Conservation (phyloP, 1,284 basidiomycete species). For the Puccinia triticina region DNA sequence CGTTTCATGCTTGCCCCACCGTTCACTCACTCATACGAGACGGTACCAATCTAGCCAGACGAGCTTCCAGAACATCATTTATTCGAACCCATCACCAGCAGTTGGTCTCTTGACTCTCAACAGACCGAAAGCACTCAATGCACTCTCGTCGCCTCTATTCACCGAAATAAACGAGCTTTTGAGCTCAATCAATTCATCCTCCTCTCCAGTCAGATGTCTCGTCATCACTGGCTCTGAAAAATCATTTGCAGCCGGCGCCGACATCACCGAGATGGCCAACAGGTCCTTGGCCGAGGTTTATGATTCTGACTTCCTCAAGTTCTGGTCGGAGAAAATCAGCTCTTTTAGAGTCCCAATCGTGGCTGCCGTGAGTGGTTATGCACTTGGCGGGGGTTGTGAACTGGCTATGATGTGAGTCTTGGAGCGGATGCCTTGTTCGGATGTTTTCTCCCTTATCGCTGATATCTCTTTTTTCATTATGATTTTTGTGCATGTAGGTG, state of each 20-base stretch:
- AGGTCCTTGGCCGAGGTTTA: constrained; percentile 86
- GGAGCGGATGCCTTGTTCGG: neutral
- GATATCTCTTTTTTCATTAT: neutral
- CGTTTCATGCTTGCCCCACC: neutral
- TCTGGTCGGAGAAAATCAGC: constrained; percentile 75
- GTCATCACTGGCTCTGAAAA: constrained; percentile 91
- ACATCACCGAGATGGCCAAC: constrained; percentile 69
- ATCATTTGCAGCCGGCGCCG: constrained; percentile 78
- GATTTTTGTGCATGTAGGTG: constrained; percentile 61
- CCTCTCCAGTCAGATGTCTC: constrained; percentile 76
- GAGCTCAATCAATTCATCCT: constrained; percentile 73
- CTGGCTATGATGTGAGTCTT: constrained; percentile 78
- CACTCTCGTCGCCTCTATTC: constrained; percentile 62
- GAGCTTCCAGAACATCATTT: constrained; percentile 34
- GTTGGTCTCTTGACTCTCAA: constrained; percentile 91
- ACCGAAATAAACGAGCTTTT: constrained; percentile 77
- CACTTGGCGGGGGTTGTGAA: constrained; percentile 95
- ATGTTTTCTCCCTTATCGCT: constrained; percentile 54
- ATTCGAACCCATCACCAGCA: constrained; percentile 61
- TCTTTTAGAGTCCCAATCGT: constrained; percentile 87
- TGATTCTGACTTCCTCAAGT: constrained; percentile 82
- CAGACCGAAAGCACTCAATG: constrained; percentile 90
- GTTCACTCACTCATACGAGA: neutral
- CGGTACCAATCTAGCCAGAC: constrained; percentile 17
- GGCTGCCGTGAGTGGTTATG: constrained; percentile 92